Conservation (phyloP, 176 grass and related monocot genomes). For the Carex kokanica region DNA sequence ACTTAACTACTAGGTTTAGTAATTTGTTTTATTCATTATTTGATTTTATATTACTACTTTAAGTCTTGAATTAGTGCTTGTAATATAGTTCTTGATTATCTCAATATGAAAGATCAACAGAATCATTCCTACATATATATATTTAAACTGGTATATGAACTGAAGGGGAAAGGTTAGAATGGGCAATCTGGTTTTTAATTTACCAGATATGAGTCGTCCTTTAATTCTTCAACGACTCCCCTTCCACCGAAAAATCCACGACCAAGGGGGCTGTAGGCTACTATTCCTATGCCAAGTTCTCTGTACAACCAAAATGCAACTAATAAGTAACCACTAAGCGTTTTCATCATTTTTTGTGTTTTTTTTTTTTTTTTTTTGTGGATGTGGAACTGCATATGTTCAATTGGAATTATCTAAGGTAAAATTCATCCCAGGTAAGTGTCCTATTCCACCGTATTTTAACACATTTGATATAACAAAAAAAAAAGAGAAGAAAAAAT, state of each 20-base stretch:
- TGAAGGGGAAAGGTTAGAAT: background rate
- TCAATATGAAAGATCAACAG: background rate
- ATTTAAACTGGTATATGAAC: background rate
- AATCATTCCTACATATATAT: background rate
- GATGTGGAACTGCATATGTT: no score
- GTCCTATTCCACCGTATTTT: background rate
- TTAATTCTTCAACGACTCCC: constrained; percentile 41
- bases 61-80: background rate
- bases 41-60: background rate
- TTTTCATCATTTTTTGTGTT: background rate
- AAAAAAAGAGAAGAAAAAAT: background rate
- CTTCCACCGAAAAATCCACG: constrained; percentile 68
- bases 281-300: constrained; percentile 79
- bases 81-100: background rate
- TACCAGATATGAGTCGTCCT: constrained; percentile 50
- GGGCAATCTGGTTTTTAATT: background rate
- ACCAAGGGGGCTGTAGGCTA: constrained; percentile 83
- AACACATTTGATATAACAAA: background rate
- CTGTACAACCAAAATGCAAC: constrained; percentile 28
- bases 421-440: background rate
- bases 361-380: no score
- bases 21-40: background rate
- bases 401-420: background rate
- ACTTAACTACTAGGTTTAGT: background rate
- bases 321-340: background rate